Evolutionary conservation across 768 basidiomycete genomes (phyloP), one percentile per base, ranked within the genome.

Genomic region (Hericium rajendrae): DNA sequence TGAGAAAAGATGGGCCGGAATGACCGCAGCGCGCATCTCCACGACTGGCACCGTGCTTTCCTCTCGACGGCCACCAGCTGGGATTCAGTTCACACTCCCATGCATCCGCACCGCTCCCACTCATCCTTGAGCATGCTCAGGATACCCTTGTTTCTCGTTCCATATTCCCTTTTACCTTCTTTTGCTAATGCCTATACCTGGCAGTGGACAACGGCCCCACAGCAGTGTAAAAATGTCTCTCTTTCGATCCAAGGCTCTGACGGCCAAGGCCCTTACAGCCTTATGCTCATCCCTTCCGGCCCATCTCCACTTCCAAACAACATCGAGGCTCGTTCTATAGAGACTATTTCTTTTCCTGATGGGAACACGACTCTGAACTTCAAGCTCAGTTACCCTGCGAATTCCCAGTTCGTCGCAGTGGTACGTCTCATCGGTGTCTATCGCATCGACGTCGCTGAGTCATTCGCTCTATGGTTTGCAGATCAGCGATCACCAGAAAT

Each of bases 371-470:
- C 74, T 22, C 62, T 80, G 28, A 74, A 68, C 39, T 85, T 90
- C 67, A 69, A 78, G 65, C 75, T 89, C 54, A 77, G 75, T 28
- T 91, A 78, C 66, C 88, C 88, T 0, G 74, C 70, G 51, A 76
- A 81, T 65, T 86, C 86, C 3, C 83, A 87, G 64, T 84, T 91
- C 55, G 86, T 91, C 24, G 82, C 84, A 4, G 84, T 89, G 64
- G 88, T 88, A 64, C 71, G 85, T 81, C 32, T 18, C 57, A 50
- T 65, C 46, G 52, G 18, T 49, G n/a, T 39, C n/a, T 9, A 1
- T 43, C 22, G 49, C 9, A 26, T 22, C 1, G 11, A 32, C 6
- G 28, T 56, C 37, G 26, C 57, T 48, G 16, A 55, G 48, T 26
- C 26, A 26, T 3, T 26, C 24, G 26, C 32, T 43, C 18, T 24